Evolutionary conservation across 1,139 yeast species (phyloP).

Genomic region (Candida neerlandica): DNA sequence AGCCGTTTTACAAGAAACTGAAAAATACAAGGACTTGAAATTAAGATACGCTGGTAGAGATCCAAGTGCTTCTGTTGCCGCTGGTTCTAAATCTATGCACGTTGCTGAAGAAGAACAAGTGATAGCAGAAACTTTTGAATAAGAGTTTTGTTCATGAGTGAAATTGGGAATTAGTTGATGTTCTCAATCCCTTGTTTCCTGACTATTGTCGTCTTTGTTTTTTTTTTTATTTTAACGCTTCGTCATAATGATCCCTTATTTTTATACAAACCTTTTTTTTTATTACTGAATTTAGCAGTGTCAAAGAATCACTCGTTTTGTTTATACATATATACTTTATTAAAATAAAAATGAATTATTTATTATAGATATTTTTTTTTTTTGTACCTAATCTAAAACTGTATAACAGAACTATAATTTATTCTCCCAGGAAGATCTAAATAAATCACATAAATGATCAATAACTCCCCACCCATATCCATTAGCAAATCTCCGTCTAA

Average conservation of each 20-base stretch:
- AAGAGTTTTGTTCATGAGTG: slow-evolving; percentile 1
- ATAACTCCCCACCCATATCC: slow-evolving; percentile 97
- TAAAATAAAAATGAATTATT: slow-evolving; percentile 7
- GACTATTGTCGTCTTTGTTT: not conserved
- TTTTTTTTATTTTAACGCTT: not conserved
- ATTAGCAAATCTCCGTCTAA: slow-evolving; percentile 84
- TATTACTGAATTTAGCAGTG: not conserved
- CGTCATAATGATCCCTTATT: not conserved
- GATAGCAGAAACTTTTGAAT: slow-evolving; percentile 72
- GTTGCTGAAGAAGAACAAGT: slow-evolving; percentile 86
- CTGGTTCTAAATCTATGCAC: slow-evolving; percentile 93
- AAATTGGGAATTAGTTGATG: not conserved
- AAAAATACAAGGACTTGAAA: slow-evolving; percentile 55
- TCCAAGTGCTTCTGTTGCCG: slow-evolving; percentile 98
- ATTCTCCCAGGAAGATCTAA: slow-evolving; percentile 1
- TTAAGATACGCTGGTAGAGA: slow-evolving; percentile 96
- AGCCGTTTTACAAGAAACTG: slow-evolving; percentile 75
- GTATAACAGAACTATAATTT: slow-evolving; percentile 10
- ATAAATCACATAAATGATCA: slow-evolving; percentile 39
- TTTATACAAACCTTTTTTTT: not conserved
- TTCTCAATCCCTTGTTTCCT: not conserved
- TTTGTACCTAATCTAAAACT: slow-evolving; percentile 1
- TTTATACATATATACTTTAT: not conserved
- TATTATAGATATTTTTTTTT: slow-evolving; percentile 10
- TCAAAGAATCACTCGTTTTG: not conserved